These are phyloP conservation scores for Mentha longifolia DNA, from an alignment of 257 asterid species.

Conservation along the genomic window DNA sequence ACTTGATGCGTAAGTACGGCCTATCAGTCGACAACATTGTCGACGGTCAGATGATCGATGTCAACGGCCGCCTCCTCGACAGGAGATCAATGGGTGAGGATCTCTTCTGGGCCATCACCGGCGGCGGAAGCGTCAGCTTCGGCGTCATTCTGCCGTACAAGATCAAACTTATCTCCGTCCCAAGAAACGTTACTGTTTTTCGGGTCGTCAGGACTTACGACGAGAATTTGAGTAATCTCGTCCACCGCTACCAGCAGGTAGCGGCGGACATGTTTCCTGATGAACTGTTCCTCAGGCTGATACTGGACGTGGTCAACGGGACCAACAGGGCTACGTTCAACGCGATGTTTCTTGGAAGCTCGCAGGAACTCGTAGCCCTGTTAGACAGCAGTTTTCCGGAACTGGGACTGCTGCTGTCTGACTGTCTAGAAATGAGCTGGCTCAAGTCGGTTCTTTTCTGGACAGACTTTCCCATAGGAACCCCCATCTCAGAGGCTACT, in stretches of 20 bases:
- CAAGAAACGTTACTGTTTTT: conserved; percentile 40
- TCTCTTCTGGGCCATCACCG: conserved; percentile 64
- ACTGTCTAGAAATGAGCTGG: conserved; percentile 64
- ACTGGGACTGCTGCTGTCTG: conserved; percentile 40
- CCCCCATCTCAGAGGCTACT: conserved; percentile 48
- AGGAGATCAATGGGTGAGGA: conserved; percentile 61
- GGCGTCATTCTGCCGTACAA: conserved; percentile 56
- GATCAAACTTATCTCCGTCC: conserved; percentile 46
- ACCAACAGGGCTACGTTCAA: conserved; percentile 49
- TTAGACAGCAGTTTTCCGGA: conserved; percentile 43
- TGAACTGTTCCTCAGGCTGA: conserved; percentile 45
- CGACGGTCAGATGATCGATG: conserved; percentile 52
- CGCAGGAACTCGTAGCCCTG: conserved; percentile 39
- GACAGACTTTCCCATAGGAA: conserved; percentile 43
- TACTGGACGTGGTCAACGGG: conserved; percentile 35
- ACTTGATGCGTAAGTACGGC: conserved; percentile 60
- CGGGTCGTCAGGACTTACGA: conserved; percentile 35
- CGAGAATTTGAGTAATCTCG: conserved; percentile 39
- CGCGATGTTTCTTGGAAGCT: conserved; percentile 53
- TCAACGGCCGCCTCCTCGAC: conserved; percentile 47
- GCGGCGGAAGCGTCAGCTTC: conserved; percentile 58
- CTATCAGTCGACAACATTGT: conserved; percentile 53
- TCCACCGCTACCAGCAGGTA: conserved; percentile 42
- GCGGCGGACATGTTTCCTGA: conserved; percentile 39
- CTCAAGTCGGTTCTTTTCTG: conserved; percentile 55